A percentile compares a stretch with the other conserved stretches of the same genome.
Evolutionary conservation across 2,329 filamentous ascomycete species (phyloP).

Genomic region (Neonectria coccinea): DNA sequence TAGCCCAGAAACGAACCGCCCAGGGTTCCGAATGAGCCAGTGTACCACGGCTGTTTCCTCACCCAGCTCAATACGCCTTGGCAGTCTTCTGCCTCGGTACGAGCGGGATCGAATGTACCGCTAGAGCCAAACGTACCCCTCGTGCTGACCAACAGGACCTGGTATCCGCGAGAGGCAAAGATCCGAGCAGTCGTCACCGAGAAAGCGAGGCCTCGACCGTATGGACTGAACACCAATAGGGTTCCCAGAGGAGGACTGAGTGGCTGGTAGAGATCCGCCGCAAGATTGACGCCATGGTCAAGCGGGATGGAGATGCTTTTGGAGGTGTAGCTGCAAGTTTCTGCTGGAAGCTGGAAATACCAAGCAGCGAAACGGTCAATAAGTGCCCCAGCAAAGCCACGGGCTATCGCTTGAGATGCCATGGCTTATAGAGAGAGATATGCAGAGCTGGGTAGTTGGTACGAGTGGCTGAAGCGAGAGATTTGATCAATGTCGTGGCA

Average conservation of each 20-base stretch:
- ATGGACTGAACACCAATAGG: background rate
- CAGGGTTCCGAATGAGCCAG: background rate
- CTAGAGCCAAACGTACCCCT: background rate
- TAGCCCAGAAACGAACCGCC: background rate
- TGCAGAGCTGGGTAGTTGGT: background rate
- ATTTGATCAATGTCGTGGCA: too few species aligned
- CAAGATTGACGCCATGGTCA: background rate
- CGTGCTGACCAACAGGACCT: background rate
- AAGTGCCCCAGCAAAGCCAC: background rate
- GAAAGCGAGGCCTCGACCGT: background rate
- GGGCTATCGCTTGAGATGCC: background rate
- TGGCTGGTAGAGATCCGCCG: background rate
- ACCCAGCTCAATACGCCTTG: background rate
- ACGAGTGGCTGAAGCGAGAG: background rate
- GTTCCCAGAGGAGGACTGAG: background rate
- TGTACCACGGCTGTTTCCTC: background rate
- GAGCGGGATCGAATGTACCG: background rate
- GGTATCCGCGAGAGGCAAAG: background rate
- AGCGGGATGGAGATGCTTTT: background rate
- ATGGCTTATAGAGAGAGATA: background rate
- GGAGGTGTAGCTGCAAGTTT: background rate
- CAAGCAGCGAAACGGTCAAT: background rate
- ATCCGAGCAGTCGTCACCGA: background rate
- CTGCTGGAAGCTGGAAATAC: background rate
- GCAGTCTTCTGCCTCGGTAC: background rate